These are phyloP conservation scores for Buxus sempervirens DNA, from an alignment of 164 flowering plant species.

Conservation along the genomic window DNA sequence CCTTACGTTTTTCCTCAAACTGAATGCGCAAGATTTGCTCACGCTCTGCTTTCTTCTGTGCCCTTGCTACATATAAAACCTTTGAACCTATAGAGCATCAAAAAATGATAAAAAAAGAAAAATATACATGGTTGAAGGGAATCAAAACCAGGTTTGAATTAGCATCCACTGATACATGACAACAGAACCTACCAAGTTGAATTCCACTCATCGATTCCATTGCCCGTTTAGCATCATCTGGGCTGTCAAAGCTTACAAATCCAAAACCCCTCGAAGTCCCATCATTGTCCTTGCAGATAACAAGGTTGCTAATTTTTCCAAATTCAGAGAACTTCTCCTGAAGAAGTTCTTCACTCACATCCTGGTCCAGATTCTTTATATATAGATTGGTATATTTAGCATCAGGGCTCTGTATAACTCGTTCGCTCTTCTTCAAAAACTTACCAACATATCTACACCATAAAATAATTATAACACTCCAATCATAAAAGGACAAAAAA, in stretches of 20 bases:
- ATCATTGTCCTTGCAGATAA: conserved; percentile 51
- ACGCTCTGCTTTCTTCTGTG: conserved; percentile 83
- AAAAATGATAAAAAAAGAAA: not conserved
- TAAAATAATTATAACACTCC: not conserved
- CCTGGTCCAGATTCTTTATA: conserved; percentile 71
- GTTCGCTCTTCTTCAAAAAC: conserved; percentile 59
- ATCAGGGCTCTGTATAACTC: conserved; percentile 47
- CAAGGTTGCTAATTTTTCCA: conserved; percentile 62
- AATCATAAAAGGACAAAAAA: not conserved
- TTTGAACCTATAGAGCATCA: conserved; percentile 52
- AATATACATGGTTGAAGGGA: too few species aligned
- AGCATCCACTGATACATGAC: too few species aligned
- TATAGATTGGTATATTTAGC: conserved; percentile 71
- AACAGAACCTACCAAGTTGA: conserved; percentile 46
- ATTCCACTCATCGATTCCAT: conserved; percentile 65
- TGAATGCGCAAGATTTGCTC: conserved; percentile 55
- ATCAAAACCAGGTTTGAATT: not conserved
- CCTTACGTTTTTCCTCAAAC: conserved; percentile 72
- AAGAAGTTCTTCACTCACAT: conserved; percentile 56
- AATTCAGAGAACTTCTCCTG: conserved; percentile 59
- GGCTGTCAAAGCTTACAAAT: conserved; percentile 73
- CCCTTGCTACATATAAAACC: conserved; percentile 73
- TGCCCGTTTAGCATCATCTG: conserved; percentile 74
- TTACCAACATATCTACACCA: conserved; percentile 60
- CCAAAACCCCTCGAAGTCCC: conserved; percentile 89